Percentiles rank a stretch among this genome's conserved stretches.
phyloP scores from a whole-genome alignment of 176 grass and related monocot species.

The Carex kokanica region DNA sequence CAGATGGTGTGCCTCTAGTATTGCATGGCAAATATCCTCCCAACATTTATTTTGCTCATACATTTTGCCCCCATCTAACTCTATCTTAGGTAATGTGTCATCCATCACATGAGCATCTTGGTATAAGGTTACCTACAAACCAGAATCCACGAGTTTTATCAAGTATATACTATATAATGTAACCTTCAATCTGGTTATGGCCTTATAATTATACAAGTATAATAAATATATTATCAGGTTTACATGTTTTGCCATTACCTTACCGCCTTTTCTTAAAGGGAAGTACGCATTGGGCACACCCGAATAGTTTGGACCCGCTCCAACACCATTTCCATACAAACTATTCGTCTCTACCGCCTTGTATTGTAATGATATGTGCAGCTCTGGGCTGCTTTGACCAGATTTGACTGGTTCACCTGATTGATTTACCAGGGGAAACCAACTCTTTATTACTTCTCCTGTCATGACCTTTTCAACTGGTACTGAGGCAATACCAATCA shows the following conservation, averaged over 20 bases:
- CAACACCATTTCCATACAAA: constrained; percentile 61
- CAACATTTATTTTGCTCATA: constrained; percentile 89
- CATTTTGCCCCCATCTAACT: constrained; percentile 52
- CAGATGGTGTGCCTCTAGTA: constrained; percentile 78
- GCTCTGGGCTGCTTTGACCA: constrained; percentile 34
- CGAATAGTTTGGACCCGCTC: constrained; percentile 32
- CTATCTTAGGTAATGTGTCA: constrained; percentile 53
- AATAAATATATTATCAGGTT: neutral
- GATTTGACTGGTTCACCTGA: constrained; percentile 35
- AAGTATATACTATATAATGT: neutral
- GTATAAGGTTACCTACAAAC: constrained; percentile 50
- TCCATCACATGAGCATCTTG: constrained; percentile 92
- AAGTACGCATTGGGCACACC: constrained; percentile 95
- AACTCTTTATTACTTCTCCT: constrained; percentile 48
- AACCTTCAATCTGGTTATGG: neutral
- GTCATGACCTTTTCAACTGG: constrained; percentile 55
- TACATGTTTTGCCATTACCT: constrained; percentile 14
- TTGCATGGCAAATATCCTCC: constrained; percentile 96
- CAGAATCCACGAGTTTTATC: neutral
- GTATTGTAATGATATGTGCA: constrained; percentile 68
- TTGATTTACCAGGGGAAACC: constrained; percentile 64
- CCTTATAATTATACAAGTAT: neutral
- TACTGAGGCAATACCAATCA: constrained; percentile 78
- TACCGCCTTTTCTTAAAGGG: constrained; percentile 69
- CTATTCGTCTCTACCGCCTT: constrained; percentile 55